Percentiles rank a stretch among this genome's conserved stretches.
Evolutionary conservation across 2,329 filamentous ascomycete genomes (phyloP).

Genomic region (Aspergillus tubingensis): DNA sequence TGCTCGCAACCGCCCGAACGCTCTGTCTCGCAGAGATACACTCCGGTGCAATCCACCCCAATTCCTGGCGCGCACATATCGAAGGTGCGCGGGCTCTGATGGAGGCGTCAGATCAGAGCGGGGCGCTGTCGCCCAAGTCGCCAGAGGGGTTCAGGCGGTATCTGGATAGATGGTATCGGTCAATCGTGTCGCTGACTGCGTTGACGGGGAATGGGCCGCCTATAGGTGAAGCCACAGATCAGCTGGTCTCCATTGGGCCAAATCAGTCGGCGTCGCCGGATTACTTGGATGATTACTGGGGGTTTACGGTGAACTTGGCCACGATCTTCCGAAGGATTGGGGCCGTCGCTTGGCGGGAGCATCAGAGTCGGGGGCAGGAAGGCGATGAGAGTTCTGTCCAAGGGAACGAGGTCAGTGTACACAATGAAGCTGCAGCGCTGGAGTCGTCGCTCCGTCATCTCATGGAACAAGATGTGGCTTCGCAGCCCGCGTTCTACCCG

Average conservation of each 20-base stretch:
- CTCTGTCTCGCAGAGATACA: conserved; percentile 48
- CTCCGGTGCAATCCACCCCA: conserved; percentile 42
- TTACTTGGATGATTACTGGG: conserved; percentile 48
- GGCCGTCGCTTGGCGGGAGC: conserved; percentile 36
- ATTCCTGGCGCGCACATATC: conserved; percentile 48
- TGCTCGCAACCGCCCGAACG: conserved; percentile 46
- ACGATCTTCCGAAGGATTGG: conserved; percentile 44
- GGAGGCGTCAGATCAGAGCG: conserved; percentile 24
- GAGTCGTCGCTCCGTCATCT: conserved; percentile 38
- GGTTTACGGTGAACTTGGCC: conserved; percentile 43
- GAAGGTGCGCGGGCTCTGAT: conserved; percentile 46
- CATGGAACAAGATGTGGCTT: conserved; percentile 34
- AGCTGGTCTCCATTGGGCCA: conserved; percentile 17
- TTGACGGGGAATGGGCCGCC: conserved; percentile 43
- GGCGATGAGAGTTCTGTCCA: conserved; percentile 17
- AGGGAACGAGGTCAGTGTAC: conserved; percentile 24
- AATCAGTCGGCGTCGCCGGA: conserved; percentile 25
- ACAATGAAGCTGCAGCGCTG: conserved; percentile 34
- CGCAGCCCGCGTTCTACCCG: conserved; percentile 38
- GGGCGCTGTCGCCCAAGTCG: conserved; percentile 26
- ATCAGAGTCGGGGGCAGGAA: conserved; percentile 18
- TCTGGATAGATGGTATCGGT: conserved; percentile 45
- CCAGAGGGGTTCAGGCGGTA: conserved; percentile 39
- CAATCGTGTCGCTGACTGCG: conserved; percentile 45
- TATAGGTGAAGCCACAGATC: conserved; percentile 30